Base-by-base conservation (phyloP, 805 yeast species). In the Wickerhamomyces strasburgensis region DNA sequence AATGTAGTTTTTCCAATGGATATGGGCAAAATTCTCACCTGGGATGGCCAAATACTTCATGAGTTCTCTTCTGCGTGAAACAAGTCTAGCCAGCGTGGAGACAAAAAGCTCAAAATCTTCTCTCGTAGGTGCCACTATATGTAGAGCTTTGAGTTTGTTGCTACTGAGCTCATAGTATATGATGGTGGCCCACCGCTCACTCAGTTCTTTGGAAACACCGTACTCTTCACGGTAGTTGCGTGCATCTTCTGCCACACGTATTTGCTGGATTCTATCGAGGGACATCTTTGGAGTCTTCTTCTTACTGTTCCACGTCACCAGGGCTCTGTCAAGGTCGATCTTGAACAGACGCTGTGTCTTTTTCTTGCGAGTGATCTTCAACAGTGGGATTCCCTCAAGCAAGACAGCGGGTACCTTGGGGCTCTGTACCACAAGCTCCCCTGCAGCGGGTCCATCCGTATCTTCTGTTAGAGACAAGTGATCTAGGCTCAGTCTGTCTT, bases 171-270 rank as follows among this genome's bases (percentile, higher is more conserved):
- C 72, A 39, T 68, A 73, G 54, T 86, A 90, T 10, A 87, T 75
- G 23, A 90, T 73, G 0, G 95, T 80, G 1, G 86, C 70, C 98
- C 98, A 90, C 7, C 74, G 60, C 10, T 68, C 64, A 30, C 78
- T 76, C 37, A 71, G 73, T 34, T 81, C 87, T 25, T 75, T 64
- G 2, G 88, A 73, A 1, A 87, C 72, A 26, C 82, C 79, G 47
- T 85, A 75, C 57, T 88, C 95, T 53, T 89, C 96, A 42, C 96
- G 64, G 54, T 88, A 90, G 47, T 86, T 85, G 25, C 73, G 71
- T 1, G 96, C 96, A 49, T 83, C 85, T 15, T 70, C 72, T 3
- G 80, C 85, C 3, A 73, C 67, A 34, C 82, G 60, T 2, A 83
- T 68, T 37, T 73, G 75, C 40, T 73, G 73, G 33, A 86, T 80